Conservation (phyloP, 805 yeast genomes). For the Wickerhamomyces xylosicus region DNA sequence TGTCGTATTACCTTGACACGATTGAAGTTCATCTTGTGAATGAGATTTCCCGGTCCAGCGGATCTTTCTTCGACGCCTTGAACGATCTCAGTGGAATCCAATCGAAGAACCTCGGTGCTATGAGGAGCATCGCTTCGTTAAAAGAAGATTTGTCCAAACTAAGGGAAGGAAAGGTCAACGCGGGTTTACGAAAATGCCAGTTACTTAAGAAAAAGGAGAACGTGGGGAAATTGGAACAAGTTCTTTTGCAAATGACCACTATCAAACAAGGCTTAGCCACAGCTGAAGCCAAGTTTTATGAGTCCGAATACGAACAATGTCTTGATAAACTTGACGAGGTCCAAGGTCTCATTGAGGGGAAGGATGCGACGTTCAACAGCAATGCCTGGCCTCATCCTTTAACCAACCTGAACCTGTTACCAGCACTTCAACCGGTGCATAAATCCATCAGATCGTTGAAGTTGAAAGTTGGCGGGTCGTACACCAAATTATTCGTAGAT, state of each 20-base stretch:
- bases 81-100: constrained; percentile 66
- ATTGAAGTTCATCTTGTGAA: constrained; percentile 74
- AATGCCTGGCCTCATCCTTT: constrained; percentile 35
- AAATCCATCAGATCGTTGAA: constrained; percentile 46
- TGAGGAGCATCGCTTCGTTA: constrained; percentile 36
- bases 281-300: constrained; percentile 34
- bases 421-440: constrained; percentile 27
- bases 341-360: constrained; percentile 51
- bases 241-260: constrained; percentile 38
- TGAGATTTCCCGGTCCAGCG: constrained; percentile 79
- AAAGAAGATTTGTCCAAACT: constrained; percentile 32
- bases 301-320: constrained; percentile 41
- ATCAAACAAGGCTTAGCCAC: constrained; percentile 35
- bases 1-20: constrained; percentile 74
- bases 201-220: constrained; percentile 44
- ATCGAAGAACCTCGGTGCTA: constrained; percentile 39
- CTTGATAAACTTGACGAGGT: constrained; percentile 46
- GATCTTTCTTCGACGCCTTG: constrained; percentile 75
- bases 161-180: constrained; percentile 37
- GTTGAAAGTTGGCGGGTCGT: constrained; percentile 60
- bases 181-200: constrained; percentile 40
- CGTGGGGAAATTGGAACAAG: constrained; percentile 51
- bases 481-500: constrained; percentile 45
- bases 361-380: constrained; percentile 22
- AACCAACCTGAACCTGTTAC: constrained; percentile 21